Base-by-base conservation (phyloP, 2,329 filamentous ascomycete genomes). In the Hysterium pulicare region DNA sequence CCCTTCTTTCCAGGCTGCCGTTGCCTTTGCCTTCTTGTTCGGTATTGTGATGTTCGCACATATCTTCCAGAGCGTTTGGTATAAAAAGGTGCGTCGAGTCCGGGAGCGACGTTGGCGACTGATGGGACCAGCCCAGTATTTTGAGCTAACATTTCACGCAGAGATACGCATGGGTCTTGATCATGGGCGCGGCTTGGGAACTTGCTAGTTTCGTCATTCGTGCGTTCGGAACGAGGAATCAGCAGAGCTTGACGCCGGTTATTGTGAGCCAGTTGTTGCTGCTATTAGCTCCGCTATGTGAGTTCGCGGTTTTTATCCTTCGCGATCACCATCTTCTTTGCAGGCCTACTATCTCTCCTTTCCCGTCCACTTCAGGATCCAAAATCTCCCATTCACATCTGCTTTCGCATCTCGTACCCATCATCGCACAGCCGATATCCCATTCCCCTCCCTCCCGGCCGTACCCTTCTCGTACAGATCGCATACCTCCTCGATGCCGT, bases 141-240 rank as follows among this genome's bases (percentile, higher is more conserved):
- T n/a, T n/a, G n/a, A n/a, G n/a, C n/a, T n/a, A n/a, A 36, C 40
- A 23, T 17, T 5, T 13, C 5, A 6, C 16, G 33, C 23, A 68
- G 44, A 41, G 38, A 15, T 66, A 68, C 45, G 61, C 55, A 23
- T 68, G 60, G 63, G 63, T 70, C 2, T 56, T 73, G 7, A 57
- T 70, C 26, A 65, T 72, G 54, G 70, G 65, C 4, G 51, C 50
- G 4, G 23, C 51, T 1, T 72, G 69, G 68, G 68, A 74, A 48
- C 54, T 63, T 17, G 49, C 53, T 3, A 59, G 59, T 9, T 73
- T 67, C 45, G 43, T 65, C 6, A 49, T 70, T 19, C 68, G 70
- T 16, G 49, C 62, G 2, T 48, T 68, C 1, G 58, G 60, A 11
- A 67, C 70, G 4, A 58, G 57, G 13, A 47, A 72, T 17, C 68